Evolutionary conservation across 2,329 filamentous ascomycete species (phyloP), one percentile per base, ranked within the genome.

Genomic region (Tolypocladium inflatum): DNA sequence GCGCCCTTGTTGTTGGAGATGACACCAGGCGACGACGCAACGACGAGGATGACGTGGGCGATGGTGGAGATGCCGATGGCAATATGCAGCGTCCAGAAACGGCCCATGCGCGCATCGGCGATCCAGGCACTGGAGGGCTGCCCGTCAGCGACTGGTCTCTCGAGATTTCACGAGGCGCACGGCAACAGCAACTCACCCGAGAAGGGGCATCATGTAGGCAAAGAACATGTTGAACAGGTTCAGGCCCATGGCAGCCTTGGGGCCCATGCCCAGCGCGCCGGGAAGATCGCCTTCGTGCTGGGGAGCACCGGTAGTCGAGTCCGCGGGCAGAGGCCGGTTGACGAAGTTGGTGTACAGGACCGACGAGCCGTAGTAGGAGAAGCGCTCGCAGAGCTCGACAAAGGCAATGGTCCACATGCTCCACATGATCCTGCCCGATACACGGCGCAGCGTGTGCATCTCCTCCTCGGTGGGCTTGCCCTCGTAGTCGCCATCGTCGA

Each of bases 331-430:
- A 38, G 76, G 73, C 55, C 80, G 76, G 63, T 82, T 80, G 65
- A 87, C 80, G 66, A 84, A 87, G 72, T 87, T 87, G 68, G 82
- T 83, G 81, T 86, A 89, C 37, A 89, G 77, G 38, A 86, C 79
- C 50, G 83, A 80, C 5, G 85, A 86, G 57, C 88, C 88, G 67
- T 91, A 90, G 80, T 90, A 91, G 17, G 85, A 87, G 73, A 89
- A 90, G 54, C 88, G 85, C 74, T 91, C 88, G 74, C 85, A 89
- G 58, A 90, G 75, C 72, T 91, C 88, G 59, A 88, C 83, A 61
- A 90, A 84, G 54, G 86, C 87, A 59, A 91, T 82, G 33, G 84
- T 85, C 73, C 84, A 91, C 59, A 86, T 81, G 57, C 79, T 74
- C 79, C 80, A 85, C 54, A 85, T 84, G 60, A 91, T 82, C 66